Base-by-base conservation (phyloP, 768 basidiomycete genomes). In the Termitomyces sp. region DNA sequence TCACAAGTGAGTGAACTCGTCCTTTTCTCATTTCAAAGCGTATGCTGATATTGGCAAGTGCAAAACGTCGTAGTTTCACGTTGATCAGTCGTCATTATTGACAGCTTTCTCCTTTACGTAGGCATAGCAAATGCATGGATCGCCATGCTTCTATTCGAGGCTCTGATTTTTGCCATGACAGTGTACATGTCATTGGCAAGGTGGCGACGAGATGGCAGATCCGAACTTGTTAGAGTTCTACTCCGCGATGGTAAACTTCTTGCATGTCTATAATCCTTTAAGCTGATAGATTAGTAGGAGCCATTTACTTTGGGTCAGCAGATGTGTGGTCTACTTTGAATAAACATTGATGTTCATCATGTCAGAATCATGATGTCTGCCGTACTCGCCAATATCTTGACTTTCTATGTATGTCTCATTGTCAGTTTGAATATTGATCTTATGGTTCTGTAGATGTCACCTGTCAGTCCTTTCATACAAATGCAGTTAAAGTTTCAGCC, bases 401-500 rank as follows among this genome's bases (percentile, higher is more conserved):
- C 46, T 12, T 48, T 48, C n/a, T n/a, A 48, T 18, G 47, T 48
- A 12, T 18, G 47, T 20, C 4, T n/a, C 4, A n/a, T n/a, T 31
- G n/a, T n/a, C 44, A 45, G 12, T 44, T 46, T 48, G 29, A n/a
- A 31, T 12, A 5, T 29, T 39, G 9, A 18, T 18, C 26, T 39
- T 18, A 52, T 52, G 9, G 15, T 37, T 37, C 36, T 24, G 24
- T 39, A 65, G 65, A 20, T 66, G n/a, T 58, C 58, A 16, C 57
- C 59, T 2, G 63, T 66, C n/a, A 55, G 61, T 41, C 29, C 31
- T 33, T 45, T n/a, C 2, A 1, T 28, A 16, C n/a, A 28, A 7
- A n/a, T 3, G 1, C n/a, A 13, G 5, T 33, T 10, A 5, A 15
- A 24, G 2, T 45, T 31, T 33, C 33, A 31, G 18, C 37, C 48